Evolutionary conservation across 192 early-diverging fungal species (phyloP).

Genomic region (Entomortierella parvispora): DNA sequence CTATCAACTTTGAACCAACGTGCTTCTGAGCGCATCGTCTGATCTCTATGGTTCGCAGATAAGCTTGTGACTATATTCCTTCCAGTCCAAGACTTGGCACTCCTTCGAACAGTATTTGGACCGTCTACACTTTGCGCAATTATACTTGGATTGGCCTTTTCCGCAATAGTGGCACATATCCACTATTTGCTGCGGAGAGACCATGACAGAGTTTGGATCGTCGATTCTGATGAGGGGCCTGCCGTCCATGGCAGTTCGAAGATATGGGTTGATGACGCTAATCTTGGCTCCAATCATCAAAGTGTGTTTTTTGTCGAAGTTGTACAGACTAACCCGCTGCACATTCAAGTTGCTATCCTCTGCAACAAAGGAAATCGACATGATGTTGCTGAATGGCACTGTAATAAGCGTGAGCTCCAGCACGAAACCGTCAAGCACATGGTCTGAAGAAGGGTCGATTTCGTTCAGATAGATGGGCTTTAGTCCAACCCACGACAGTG

Average conservation of each 20-base stretch:
- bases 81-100: constrained; percentile 43
- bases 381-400: constrained; percentile 35
- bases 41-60: constrained; percentile 27
- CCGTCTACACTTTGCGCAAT: constrained; percentile 29
- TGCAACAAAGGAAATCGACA: constrained; percentile 47
- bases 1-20: constrained; percentile 30
- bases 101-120: constrained; percentile 39
- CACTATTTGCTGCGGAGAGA: constrained; percentile 39
- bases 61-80: constrained; percentile 36
- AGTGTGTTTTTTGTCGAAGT: constrained; percentile 32
- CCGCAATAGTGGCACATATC: constrained; percentile 43
- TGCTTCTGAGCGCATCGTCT: constrained; percentile 20
- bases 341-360: constrained; percentile 37
- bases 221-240: constrained; percentile 37
- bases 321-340: constrained; percentile 41
- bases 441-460: constrained; percentile 36
- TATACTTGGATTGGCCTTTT: constrained; percentile 35
- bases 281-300: constrained; percentile 35
- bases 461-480: constrained; percentile 37
- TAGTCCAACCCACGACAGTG: constrained; percentile 40
- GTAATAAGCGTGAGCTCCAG: constrained; percentile 46
- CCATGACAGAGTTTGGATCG: constrained; percentile 43
- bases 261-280: constrained; percentile 29
- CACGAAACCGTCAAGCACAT: constrained; percentile 33
- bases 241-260: constrained; percentile 44